Evolutionary conservation across 1,139 yeast species (phyloP).

Genomic region (Wickerhamomyces sp.): DNA sequence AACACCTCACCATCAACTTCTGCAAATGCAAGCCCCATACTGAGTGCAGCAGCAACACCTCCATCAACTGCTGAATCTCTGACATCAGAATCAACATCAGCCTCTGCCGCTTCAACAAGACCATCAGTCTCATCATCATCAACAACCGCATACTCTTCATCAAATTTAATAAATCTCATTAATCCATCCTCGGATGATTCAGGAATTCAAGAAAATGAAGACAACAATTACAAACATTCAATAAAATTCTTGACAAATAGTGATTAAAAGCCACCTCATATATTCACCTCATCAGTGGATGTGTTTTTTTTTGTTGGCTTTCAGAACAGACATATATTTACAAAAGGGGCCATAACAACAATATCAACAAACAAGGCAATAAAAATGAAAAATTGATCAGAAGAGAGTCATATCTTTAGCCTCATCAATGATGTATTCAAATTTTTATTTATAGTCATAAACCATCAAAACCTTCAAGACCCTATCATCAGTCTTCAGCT

Average conservation of each 20-base stretch:
- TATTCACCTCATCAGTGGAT: neutral
- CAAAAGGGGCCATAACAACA: neutral
- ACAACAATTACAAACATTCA: slow-evolving; percentile 14
- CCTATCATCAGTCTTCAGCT: slow-evolving; percentile 64
- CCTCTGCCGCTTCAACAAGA: neutral
- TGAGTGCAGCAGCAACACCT: slow-evolving; percentile 1
- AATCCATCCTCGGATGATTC: neutral
- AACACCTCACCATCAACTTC: slow-evolving; percentile 1
- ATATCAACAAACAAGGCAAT: neutral
- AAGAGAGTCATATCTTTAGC: too few species aligned
- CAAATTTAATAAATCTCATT: neutral
- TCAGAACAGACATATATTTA: neutral
- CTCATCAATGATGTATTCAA: neutral
- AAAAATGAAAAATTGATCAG: neutral
- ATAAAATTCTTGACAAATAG: slow-evolving; percentile 18
- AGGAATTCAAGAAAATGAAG: neutral
- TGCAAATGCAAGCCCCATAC: neutral
- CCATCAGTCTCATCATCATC: neutral
- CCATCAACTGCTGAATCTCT: neutral
- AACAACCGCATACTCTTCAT: neutral
- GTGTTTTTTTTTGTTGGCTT: too few species aligned
- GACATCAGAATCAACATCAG: neutral
- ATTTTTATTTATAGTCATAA: slow-evolving; percentile 29
- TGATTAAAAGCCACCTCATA: neutral
- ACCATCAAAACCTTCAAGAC: slow-evolving; percentile 53